Conservation (phyloP, 169 alveolate genomes). For the Theileria orientalis region DNA sequence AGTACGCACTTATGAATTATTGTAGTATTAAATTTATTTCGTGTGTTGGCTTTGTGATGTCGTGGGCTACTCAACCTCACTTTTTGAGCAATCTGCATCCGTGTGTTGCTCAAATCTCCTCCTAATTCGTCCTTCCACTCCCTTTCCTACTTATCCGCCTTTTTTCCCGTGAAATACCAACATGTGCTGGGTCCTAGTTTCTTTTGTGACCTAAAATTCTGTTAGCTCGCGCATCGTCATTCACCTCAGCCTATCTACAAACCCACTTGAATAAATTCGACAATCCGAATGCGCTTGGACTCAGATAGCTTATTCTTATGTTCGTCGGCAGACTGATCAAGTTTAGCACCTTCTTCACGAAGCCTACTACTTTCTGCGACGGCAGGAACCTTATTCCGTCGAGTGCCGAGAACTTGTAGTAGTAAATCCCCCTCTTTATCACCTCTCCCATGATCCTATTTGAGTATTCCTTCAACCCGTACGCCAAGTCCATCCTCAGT, state of each 20-base stretch:
- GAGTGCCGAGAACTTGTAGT: constrained; percentile 33
- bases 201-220: neutral
- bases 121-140: neutral
- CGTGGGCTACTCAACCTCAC: neutral
- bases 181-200: neutral
- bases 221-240: neutral
- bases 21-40: neutral
- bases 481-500: constrained; percentile 27
- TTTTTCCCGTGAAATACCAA: constrained; percentile 1
- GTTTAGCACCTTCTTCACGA: constrained; percentile 9
- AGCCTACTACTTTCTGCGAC: constrained; percentile 8
- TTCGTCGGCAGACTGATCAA: constrained; percentile 35
- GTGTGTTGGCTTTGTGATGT: neutral
- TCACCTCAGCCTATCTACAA: neutral
- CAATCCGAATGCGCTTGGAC: constrained; percentile 60
- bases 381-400: constrained; percentile 45
- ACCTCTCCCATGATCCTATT: constrained; percentile 45
- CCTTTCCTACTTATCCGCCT: neutral
- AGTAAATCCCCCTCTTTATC: constrained; percentile 32
- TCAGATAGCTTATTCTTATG: constrained; percentile 39
- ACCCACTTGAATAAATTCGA: constrained; percentile 60
- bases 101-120: neutral
- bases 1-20: neutral
- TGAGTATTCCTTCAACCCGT: constrained; percentile 39
- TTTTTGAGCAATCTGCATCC: neutral